Conservation (phyloP, 257 asterid genomes). For the Perilla frutescens region DNA sequence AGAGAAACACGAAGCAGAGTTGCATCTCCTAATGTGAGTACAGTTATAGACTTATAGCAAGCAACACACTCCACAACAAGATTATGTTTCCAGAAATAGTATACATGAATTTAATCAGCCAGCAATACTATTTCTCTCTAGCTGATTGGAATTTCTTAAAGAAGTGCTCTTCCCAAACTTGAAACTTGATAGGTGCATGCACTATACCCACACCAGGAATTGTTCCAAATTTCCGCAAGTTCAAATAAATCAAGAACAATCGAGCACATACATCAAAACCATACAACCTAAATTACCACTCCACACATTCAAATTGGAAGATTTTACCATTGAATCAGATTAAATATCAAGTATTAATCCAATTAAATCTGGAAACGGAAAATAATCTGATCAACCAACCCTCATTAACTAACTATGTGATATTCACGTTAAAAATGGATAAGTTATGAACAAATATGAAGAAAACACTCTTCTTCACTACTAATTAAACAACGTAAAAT, state of each 20-base stretch:
- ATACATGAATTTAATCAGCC: too few relatives aligned
- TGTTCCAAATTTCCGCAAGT: slow-evolving; percentile 74
- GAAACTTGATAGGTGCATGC: slow-evolving; percentile 93
- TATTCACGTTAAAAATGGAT: not conserved
- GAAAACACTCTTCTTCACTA: not conserved
- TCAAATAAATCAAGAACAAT: slow-evolving; percentile 27
- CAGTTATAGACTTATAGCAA: too few relatives aligned
- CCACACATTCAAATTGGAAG: slow-evolving; percentile 20
- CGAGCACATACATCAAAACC: slow-evolving; percentile 12
- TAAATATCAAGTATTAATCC: not conserved
- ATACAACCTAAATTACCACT: slow-evolving; percentile 30
- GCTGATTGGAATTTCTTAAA: too few relatives aligned
- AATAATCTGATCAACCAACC: slow-evolving; percentile 4
- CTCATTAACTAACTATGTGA: not conserved
- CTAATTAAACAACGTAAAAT: not conserved
- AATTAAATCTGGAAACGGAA: not conserved
- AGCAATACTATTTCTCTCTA: too few relatives aligned
- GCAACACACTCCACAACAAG: too few relatives aligned
- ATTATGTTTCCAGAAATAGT: too few relatives aligned
- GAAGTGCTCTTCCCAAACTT: too few relatives aligned
- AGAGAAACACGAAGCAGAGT: too few relatives aligned
- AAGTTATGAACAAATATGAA: not conserved
- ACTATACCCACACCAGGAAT: slow-evolving; percentile 85
- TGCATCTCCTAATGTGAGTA: too few relatives aligned
- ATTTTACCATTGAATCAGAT: not conserved